Evolutionary conservation across 2,329 filamentous ascomycete genomes (phyloP).

Genomic region (Arthrinium phaeospermum): DNA sequence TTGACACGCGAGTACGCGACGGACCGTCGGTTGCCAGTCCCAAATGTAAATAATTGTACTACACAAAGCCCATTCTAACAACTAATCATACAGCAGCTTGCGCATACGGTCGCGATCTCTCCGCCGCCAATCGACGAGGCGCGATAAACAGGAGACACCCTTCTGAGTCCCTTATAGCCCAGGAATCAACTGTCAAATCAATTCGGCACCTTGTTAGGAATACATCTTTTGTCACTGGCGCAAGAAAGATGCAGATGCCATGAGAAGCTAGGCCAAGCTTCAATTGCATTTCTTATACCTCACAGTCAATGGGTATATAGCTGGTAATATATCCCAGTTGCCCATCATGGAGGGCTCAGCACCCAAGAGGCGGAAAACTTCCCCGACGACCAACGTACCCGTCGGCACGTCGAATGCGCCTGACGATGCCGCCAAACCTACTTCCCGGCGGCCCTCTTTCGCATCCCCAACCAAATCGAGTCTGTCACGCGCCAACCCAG

Average conservation of each 20-base stretch:
- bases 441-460: conserved; percentile 58
- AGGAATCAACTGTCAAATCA: background rate
- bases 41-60: conserved; percentile 14
- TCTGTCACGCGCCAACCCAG: conserved; percentile 64
- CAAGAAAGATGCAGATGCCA: background rate
- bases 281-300: background rate
- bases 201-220: background rate
- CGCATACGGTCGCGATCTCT: background rate
- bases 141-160: background rate
- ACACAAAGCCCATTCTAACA: background rate
- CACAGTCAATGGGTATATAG: background rate
- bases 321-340: background rate
- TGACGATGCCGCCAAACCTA: background rate
- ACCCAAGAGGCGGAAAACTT: conserved; percentile 68
- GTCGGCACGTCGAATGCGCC: conserved; percentile 5
- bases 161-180: background rate
- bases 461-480: conserved; percentile 72
- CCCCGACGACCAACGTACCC: conserved; percentile 54
- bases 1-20: conserved; percentile 12
- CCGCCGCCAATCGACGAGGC: background rate
- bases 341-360: conserved; percentile 61
- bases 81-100: background rate
- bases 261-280: background rate
- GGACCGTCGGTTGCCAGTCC: background rate
- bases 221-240: background rate